Evolutionary conservation across 352 stramenopile genomes (phyloP).

Genomic region (Blastocystis sp.): DNA sequence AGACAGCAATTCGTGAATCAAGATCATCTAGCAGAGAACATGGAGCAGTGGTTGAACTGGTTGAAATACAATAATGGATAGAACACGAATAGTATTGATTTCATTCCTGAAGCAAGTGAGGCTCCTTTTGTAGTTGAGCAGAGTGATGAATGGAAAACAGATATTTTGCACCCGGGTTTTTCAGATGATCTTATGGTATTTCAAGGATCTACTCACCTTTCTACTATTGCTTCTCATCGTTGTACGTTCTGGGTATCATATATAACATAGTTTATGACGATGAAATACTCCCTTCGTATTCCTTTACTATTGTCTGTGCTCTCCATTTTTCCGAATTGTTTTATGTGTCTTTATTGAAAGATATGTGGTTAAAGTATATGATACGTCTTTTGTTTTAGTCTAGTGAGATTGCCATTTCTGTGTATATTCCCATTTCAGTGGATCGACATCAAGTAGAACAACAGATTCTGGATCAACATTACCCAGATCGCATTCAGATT

Average conservation of each 20-base stretch:
- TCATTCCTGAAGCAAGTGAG: too few species aligned
- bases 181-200: neutral
- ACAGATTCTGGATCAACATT: neutral
- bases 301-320: slow-evolving; percentile 38
- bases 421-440: neutral
- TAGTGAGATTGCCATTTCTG: neutral
- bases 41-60: too few species aligned
- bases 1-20: too few species aligned
- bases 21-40: too few species aligned
- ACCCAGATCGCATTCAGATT: neutral
- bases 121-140: too few species aligned
- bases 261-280: slow-evolving; percentile 21
- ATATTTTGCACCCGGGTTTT: neutral
- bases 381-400: neutral
- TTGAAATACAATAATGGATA: too few species aligned
- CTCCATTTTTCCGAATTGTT: neutral
- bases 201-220: neutral
- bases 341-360: neutral
- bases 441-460: neutral
- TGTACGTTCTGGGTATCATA: neutral
- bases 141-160: too few species aligned
- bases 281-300: neutral
- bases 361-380: slow-evolving; percentile 25
- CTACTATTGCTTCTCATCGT: neutral
- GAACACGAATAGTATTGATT: too few species aligned